These are phyloP conservation scores for Phytophthora citricola DNA, from an alignment of 352 stramenopile genomes.

Conservation along the genomic window DNA sequence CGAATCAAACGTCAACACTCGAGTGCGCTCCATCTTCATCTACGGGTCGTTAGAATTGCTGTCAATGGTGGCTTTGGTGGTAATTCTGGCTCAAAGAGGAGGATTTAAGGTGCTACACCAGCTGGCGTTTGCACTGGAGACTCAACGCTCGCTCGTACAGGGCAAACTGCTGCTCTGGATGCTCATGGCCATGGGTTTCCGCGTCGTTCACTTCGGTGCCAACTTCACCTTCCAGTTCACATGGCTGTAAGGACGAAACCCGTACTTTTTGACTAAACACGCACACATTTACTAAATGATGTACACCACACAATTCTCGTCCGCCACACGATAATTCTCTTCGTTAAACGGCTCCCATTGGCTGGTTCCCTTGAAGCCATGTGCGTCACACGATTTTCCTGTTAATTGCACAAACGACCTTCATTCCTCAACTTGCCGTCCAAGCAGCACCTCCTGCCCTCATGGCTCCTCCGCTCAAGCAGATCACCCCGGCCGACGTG, in stretches of 20 bases:
- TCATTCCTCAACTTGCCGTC: slow-evolving; percentile 11
- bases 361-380: slow-evolving; percentile 12
- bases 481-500: slow-evolving; percentile 73
- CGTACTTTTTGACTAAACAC: too few relatives aligned
- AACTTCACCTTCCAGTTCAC: neutral
- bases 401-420: slow-evolving; percentile 14
- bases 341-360: slow-evolving; percentile 1
- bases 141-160: slow-evolving; percentile 24
- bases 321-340: neutral
- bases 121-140: slow-evolving; percentile 38
- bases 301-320: neutral
- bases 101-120: slow-evolving; percentile 14
- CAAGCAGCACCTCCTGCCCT: slow-evolving; percentile 1
- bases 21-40: slow-evolving; percentile 15
- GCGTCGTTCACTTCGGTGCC: slow-evolving; percentile 18
- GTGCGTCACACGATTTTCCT: slow-evolving; percentile 24
- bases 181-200: slow-evolving; percentile 14
- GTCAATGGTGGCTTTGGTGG: slow-evolving; percentile 20
- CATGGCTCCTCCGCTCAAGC: slow-evolving; percentile 63
- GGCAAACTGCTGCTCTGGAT: slow-evolving; percentile 21
- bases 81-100: too few relatives aligned
- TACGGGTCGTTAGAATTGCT: slow-evolving; percentile 30
- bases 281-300: too few relatives aligned
- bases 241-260: neutral
- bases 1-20: neutral